Conservation (phyloP, 352 stramenopile species). For the Thraustochytrium striatum region DNA sequence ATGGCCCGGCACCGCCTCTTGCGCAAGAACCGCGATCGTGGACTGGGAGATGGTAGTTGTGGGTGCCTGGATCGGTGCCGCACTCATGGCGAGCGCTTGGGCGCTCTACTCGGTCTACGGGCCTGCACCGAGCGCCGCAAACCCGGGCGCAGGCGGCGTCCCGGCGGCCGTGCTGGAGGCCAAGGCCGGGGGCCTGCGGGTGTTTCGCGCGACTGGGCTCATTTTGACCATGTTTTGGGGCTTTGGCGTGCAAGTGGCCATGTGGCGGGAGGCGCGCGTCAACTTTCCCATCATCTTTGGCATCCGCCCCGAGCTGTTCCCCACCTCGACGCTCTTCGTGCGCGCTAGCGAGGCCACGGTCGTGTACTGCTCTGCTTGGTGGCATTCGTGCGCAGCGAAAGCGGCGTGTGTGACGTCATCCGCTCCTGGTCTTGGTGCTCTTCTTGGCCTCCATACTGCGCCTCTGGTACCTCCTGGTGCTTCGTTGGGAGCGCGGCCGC, state of each 20-base stretch:
- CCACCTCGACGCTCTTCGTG: constrained; percentile 4
- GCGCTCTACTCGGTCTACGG: constrained; percentile 13
- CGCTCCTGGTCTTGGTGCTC: background rate
- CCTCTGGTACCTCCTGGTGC: too few species aligned
- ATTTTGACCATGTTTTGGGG: constrained; percentile 23
- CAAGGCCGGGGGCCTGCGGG: constrained; percentile 16
- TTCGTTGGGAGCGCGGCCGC: too few species aligned
- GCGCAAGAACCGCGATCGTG: background rate
- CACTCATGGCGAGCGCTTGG: background rate
- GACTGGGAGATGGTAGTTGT: constrained; percentile 22
- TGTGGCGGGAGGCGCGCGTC: constrained; percentile 24
- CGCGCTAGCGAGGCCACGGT: background rate
- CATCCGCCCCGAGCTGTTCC: constrained; percentile 6
- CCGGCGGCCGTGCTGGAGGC: background rate
- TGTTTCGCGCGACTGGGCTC: background rate
- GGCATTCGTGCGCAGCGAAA: too few species aligned
- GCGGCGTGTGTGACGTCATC: too few species aligned
- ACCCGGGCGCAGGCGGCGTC: background rate
- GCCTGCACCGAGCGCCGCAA: too few species aligned
- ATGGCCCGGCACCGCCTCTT: background rate
- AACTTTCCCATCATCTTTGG: constrained; percentile 42
- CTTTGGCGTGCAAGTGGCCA: background rate
- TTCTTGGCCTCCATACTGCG: too few species aligned
- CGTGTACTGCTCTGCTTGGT: constrained; percentile 24
- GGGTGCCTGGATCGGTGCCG: background rate